Percentiles rank a stretch among this genome's conserved stretches.
Conservation (phyloP, 148 eudicot genomes). For the Beta vulgaris region DNA sequence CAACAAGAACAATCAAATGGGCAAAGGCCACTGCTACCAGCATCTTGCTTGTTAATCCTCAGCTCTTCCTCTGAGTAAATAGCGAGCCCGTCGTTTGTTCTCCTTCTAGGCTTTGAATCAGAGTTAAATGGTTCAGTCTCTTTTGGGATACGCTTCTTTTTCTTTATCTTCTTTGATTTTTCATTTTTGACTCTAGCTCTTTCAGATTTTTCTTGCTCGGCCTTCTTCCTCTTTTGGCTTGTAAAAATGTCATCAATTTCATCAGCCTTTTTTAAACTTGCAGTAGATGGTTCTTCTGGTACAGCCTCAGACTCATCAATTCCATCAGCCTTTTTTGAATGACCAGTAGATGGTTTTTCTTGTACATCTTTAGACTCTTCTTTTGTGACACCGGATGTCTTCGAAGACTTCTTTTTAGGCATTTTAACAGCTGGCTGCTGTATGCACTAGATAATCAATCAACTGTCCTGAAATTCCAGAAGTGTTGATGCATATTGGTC, state of each 20-base stretch:
- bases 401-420: constrained; percentile 42
- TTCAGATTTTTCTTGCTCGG: constrained; percentile 24
- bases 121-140: constrained; percentile 22
- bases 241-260: constrained; percentile 63
- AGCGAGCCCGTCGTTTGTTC: constrained; percentile 57
- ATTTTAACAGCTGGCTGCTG: constrained; percentile 22
- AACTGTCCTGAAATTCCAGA: constrained; percentile 2
- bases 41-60: constrained; percentile 54
- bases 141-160: constrained; percentile 23
- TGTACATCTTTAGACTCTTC: constrained; percentile 24
- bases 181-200: constrained; percentile 17
- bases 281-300: constrained; percentile 5
- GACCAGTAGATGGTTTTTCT: constrained; percentile 2
- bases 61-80: constrained; percentile 65
- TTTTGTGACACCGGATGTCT: constrained; percentile 17
- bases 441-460: neutral
- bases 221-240: constrained; percentile 47
- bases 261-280: constrained; percentile 12
- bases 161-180: constrained; percentile 26
- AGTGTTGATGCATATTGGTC: neutral
- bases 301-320: constrained; percentile 6
- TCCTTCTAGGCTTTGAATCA: constrained; percentile 42
- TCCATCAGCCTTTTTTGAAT: constrained; percentile 6
- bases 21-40: constrained; percentile 64
- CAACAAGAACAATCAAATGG: constrained; percentile 91